phyloP scores from a whole-genome alignment of 2,329 filamentous ascomycete species.

The Neofusicoccum cordaticola region DNA sequence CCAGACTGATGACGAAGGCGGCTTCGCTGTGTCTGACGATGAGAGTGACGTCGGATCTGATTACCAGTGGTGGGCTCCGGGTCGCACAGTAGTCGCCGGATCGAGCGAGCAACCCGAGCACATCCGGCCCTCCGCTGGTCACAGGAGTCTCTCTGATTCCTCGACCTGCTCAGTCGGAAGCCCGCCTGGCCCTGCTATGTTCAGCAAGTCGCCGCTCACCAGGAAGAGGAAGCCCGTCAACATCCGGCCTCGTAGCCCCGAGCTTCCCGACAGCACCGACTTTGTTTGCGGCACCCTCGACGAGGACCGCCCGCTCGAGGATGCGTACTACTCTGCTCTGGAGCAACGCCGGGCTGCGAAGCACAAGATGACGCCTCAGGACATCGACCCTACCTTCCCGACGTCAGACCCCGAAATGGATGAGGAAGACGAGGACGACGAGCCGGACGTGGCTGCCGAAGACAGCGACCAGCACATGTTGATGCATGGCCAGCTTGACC shows the following conservation, averaged over 20 bases:
- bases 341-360: conserved; percentile 63
- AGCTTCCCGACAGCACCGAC: conserved; percentile 94
- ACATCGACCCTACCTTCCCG: conserved; percentile 92
- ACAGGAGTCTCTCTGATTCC: conserved; percentile 51
- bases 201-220: conserved; percentile 29
- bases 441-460: conserved; percentile 41
- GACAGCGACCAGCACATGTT: conserved; percentile 68
- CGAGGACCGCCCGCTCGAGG: conserved; percentile 91
- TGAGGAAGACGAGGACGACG: conserved; percentile 62
- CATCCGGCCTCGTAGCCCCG: conserved; percentile 68
- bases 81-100: conserved; percentile 51
- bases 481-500: conserved; percentile 70
- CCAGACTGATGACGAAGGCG: conserved; percentile 75
- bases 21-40: conserved; percentile 68
- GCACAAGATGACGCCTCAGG: conserved; percentile 16
- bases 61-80: conserved; percentile 63
- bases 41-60: conserved; percentile 64
- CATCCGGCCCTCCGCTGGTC: conserved; percentile 42
- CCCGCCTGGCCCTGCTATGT: conserved; percentile 22
- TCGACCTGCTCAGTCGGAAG: conserved; percentile 53
- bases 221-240: conserved; percentile 51
- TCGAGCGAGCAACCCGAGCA: conserved; percentile 52
- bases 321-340: conserved; percentile 82
- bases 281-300: conserved; percentile 98
- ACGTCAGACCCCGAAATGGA: conserved; percentile 87